phyloP scores from a whole-genome alignment of 441 rosid species.

The Gossypium trilobum region DNA sequence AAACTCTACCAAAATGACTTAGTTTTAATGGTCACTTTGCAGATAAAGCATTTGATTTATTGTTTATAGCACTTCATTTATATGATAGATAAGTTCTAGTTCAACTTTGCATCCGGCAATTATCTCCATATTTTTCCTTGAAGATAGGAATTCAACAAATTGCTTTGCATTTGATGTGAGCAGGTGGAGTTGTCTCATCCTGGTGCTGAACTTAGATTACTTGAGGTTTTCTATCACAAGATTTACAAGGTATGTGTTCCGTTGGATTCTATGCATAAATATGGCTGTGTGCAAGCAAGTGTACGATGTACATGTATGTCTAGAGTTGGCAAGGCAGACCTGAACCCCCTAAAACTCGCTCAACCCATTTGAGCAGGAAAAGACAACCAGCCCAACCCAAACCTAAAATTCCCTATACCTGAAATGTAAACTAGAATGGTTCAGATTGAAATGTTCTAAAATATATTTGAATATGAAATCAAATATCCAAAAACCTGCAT shows the following conservation, averaged over 20 bases:
- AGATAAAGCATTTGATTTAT: neutral
- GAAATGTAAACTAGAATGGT: neutral
- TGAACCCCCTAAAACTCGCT: neutral
- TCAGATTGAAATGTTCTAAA: neutral
- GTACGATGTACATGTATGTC: neutral
- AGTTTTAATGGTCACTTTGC: neutral
- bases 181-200: slow-evolving; percentile 89
- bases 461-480: neutral
- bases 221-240: slow-evolving; percentile 87
- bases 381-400: neutral
- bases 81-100: neutral
- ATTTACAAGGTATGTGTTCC: slow-evolving; percentile 65
- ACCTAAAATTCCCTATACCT: neutral
- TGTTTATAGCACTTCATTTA: neutral
- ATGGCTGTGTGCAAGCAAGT: neutral
- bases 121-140: slow-evolving; percentile 3
- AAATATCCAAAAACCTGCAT: neutral
- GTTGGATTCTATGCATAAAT: neutral
- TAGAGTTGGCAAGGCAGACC: neutral
- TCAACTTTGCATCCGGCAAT: neutral
- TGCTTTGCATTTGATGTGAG: slow-evolving; percentile 10
- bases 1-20: neutral
- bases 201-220: slow-evolving; percentile 80
- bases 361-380: neutral
- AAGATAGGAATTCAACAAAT: neutral